phyloP scores from a whole-genome alignment of 352 stramenopile species.

The Peronospora belbahrii region DNA sequence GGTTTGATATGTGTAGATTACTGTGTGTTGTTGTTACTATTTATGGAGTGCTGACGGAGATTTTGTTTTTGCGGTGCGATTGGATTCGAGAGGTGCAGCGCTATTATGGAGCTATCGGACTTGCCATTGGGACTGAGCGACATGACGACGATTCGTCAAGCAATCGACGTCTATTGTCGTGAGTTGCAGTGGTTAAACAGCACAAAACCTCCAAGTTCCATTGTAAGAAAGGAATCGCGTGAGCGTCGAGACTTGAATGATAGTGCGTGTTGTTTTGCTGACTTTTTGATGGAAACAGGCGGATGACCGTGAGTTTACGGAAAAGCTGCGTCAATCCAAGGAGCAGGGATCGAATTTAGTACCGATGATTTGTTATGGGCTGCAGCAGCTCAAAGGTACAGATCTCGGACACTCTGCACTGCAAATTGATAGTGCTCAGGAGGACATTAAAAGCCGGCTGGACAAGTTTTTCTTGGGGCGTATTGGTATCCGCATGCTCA shows the following conservation, averaged over 20 bases:
- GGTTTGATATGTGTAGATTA: too few relatives aligned
- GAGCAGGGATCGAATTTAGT: conserved; percentile 58
- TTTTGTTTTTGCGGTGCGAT: too few relatives aligned
- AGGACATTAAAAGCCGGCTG: conserved; percentile 76
- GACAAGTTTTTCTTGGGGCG: conserved; percentile 98
- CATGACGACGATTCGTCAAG: conserved; percentile 50
- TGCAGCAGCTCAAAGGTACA: conserved; percentile 58
- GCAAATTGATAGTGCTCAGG: conserved; percentile 51
- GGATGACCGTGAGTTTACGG: conserved; percentile 61
- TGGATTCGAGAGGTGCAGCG: too few relatives aligned
- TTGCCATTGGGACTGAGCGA: conserved; percentile 59
- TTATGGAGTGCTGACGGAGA: too few relatives aligned
- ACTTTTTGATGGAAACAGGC: conserved; percentile 7
- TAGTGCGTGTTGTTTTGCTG: not conserved
- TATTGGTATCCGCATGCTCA: conserved; percentile 99
- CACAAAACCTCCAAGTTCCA: conserved; percentile 33
- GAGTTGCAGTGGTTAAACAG: conserved; percentile 42
- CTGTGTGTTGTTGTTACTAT: not conserved
- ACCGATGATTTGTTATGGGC: conserved; percentile 66
- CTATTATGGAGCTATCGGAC: conserved; percentile 68
- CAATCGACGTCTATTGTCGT: conserved; percentile 55
- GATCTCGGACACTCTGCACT: conserved; percentile 56
- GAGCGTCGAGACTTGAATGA: not conserved
- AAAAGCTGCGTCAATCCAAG: conserved; percentile 47
- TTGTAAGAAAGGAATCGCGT: conserved; percentile 14